These are phyloP conservation scores for Panicum miliaceum DNA, from an alignment of 176 grass and related monocot species.

Conservation along the genomic window DNA sequence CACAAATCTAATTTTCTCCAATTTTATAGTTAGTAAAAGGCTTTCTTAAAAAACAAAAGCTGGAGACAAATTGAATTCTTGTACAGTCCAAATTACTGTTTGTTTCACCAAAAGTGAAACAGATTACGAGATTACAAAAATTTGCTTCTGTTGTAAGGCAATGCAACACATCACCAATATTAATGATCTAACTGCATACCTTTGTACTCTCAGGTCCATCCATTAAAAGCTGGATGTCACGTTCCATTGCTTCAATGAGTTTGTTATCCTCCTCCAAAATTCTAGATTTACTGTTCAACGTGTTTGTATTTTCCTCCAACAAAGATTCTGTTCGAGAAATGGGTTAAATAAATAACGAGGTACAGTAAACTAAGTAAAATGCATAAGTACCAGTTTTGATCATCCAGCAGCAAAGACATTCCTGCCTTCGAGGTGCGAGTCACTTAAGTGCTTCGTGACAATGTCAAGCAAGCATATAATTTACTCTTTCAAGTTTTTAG, in stretches of 20 bases:
- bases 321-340: slow-evolving; percentile 53
- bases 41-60: neutral
- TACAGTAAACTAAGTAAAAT: slow-evolving; percentile 27
- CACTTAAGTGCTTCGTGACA: neutral
- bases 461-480: slow-evolving; percentile 8
- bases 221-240: slow-evolving; percentile 55
- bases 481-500: slow-evolving; percentile 8
- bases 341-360: neutral
- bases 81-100: neutral
- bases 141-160: neutral
- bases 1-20: neutral
- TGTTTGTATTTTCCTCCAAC: slow-evolving; percentile 57
- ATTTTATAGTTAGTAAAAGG: slow-evolving; percentile 3
- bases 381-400: neutral
- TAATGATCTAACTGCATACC: slow-evolving; percentile 50
- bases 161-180: slow-evolving; percentile 20
- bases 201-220: slow-evolving; percentile 53
- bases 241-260: slow-evolving; percentile 65
- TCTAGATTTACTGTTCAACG: slow-evolving; percentile 49
- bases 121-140: neutral
- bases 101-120: slow-evolving; percentile 15
- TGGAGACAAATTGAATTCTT: neutral
- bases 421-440: neutral
- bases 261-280: slow-evolving; percentile 61
- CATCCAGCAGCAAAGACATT: neutral